phyloP scores from a whole-genome alignment of 192 early-diverging fungal genomes.

The Podila verticillata region DNA sequence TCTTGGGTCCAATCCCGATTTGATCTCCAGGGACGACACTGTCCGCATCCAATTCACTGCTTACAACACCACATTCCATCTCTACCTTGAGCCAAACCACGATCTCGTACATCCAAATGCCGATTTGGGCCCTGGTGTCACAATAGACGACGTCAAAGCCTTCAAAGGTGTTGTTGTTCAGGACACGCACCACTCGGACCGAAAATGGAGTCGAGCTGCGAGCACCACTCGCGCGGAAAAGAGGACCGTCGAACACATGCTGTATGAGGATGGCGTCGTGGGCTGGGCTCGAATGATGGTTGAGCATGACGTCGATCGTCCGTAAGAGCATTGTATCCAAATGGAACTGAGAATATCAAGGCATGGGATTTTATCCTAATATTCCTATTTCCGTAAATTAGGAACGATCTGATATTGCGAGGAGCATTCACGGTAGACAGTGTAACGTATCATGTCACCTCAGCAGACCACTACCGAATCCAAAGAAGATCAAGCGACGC shows the following conservation, averaged over 20 bases:
- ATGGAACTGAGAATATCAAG: conserved; percentile 19
- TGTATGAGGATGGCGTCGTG: conserved; percentile 55
- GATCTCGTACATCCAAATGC: conserved; percentile 76
- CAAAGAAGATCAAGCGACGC: conserved; percentile 66
- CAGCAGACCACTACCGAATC: conserved; percentile 58
- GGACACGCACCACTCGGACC: conserved; percentile 33
- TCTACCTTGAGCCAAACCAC: conserved; percentile 74
- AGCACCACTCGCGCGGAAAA: conserved; percentile 26
- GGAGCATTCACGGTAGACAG: conserved; percentile 64
- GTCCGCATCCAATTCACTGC: conserved; percentile 66
- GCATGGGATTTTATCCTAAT: conserved; percentile 13
- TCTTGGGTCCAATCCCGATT: neutral
- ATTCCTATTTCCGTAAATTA: conserved; percentile 3
- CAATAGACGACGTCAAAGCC: conserved; percentile 54
- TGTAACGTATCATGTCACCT: conserved; percentile 69
- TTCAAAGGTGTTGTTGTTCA: conserved; percentile 66
- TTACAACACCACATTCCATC: conserved; percentile 71
- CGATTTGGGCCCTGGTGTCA: conserved; percentile 30
- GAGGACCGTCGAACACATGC: conserved; percentile 44
- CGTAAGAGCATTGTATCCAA: conserved; percentile 8
- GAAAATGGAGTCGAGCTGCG: conserved; percentile 32
- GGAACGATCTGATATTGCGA: conserved; percentile 59
- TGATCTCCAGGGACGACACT: conserved; percentile 53
- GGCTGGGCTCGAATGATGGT: conserved; percentile 67
- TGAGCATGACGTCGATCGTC: conserved; percentile 38